Evolutionary conservation across 2,329 filamentous ascomycete genomes (phyloP), one percentile per base, ranked within the genome.

Genomic region (Cladosporium sp.): DNA sequence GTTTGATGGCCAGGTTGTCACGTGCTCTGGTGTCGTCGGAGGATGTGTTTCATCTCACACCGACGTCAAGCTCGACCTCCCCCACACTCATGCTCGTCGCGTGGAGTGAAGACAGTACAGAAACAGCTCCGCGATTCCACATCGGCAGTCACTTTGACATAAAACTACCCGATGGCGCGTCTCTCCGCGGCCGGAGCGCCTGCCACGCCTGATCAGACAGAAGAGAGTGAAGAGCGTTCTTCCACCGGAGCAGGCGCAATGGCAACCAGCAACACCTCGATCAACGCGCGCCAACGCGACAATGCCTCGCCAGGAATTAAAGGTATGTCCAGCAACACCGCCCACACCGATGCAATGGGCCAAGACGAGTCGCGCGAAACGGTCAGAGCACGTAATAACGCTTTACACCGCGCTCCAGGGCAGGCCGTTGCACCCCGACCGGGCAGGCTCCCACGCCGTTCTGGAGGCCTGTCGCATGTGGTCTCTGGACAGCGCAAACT

Each of bases 391-490:
- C 50, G 61, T 8, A 63, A 35, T 56, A 35, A 35, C 33, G 49
- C 33, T 18, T 44, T 63, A 18, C 61, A 52, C 33, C 26, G 14
- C 5, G 61, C 61, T 37, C 14, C 33, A 21, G 35, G 29, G 31
- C 18, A 55, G 21, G 61, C 61, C 23, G 35, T 28, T n/a, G 23
- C 5, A 40, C 44, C 44, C 14, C 31, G 33, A 29, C 18, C 33
- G 35, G 61, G 61, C 33, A 63, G n/a, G 12, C 61, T 63, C 23
- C 33, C 33, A 46, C 49, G 61, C 61, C 35, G 21, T 18, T 63
- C 61, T 12, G 35, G 23, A 31, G 10, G 16, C 6, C 3, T 14
- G 12, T 50, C 49, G 49, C 49, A 44, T 33, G 31, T 29, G 16
- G 28, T 10, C 1, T 29, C 52, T 33, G 52, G 52, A 33, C 52